Percentiles rank a stretch among this genome's conserved stretches.
These are phyloP conservation scores for Paxillus rubicundulus DNA, from an alignment of 768 basidiomycete species.

Conservation along the genomic window DNA sequence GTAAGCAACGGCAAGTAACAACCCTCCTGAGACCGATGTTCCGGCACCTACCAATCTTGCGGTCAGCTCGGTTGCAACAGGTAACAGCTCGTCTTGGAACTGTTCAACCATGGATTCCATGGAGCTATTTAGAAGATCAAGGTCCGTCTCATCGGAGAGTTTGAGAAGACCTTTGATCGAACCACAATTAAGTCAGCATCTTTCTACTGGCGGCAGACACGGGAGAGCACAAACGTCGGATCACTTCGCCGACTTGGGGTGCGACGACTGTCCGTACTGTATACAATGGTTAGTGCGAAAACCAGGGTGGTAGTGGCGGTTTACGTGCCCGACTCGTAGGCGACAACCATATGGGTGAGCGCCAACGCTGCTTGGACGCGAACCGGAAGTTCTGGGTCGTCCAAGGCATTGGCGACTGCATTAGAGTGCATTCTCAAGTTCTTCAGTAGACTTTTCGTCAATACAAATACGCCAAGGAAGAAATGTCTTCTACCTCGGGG, in stretches of 20 bases:
- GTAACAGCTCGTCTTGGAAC: constrained; percentile 81
- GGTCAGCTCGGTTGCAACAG: constrained; percentile 80
- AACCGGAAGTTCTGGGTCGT: constrained; percentile 79
- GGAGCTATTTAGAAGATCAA: constrained; percentile 77
- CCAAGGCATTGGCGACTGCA: constrained; percentile 63
- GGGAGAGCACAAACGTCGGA: constrained; percentile 56
- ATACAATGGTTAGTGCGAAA: background rate
- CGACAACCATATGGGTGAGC: constrained; percentile 70
- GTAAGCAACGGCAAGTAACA: background rate
- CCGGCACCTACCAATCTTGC: constrained; percentile 60
- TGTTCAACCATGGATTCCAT: constrained; percentile 87
- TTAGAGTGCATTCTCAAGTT: constrained; percentile 62
- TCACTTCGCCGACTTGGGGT: constrained; percentile 80
- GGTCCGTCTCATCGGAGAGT: constrained; percentile 86
- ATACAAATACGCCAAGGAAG: background rate
- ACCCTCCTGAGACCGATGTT: background rate
- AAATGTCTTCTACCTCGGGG: constrained; percentile 46
- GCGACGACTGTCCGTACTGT: constrained; percentile 67
- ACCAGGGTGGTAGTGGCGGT: background rate
- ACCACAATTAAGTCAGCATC: background rate
- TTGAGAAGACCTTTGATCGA: constrained; percentile 67
- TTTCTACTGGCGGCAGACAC: background rate
- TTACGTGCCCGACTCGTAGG: constrained; percentile 58
- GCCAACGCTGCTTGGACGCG: constrained; percentile 81
- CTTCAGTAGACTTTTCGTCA: constrained; percentile 32